Conservation (phyloP, 805 yeast genomes). For the Metschnikowia koreensis region DNA sequence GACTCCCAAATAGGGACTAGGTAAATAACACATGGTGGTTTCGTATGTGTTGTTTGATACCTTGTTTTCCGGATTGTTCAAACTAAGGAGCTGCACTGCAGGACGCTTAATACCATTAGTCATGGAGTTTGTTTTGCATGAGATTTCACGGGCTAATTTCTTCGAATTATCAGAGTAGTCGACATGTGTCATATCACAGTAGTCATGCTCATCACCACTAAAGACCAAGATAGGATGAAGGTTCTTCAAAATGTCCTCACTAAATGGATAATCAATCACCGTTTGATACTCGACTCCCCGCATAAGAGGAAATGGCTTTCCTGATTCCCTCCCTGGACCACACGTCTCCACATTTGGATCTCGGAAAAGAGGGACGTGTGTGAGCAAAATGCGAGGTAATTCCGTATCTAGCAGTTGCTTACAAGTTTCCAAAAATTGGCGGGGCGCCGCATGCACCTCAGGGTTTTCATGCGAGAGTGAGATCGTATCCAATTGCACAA, state of each 20-base stretch:
- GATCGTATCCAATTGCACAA: constrained; percentile 76
- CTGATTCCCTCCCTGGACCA: constrained; percentile 75
- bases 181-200: constrained; percentile 72
- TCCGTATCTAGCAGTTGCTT: constrained; percentile 24
- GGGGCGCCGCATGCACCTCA: constrained; percentile 49
- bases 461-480: constrained; percentile 61
- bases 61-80: constrained; percentile 44
- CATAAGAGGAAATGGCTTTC: constrained; percentile 59
- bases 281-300: constrained; percentile 89
- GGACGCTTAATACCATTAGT: constrained; percentile 87
- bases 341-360: constrained; percentile 61
- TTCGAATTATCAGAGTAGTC: constrained; percentile 23
- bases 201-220: constrained; percentile 97
- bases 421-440: constrained; percentile 46
- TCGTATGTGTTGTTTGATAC: constrained; percentile 10
- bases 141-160: constrained; percentile 61
- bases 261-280: constrained; percentile 58
- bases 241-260: constrained; percentile 55
- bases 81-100: constrained; percentile 78
- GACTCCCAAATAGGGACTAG: constrained; percentile 45
- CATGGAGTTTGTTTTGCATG: constrained; percentile 89
- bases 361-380: constrained; percentile 88
- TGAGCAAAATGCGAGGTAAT: constrained; percentile 64
- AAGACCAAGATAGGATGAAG: constrained; percentile 69
- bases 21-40: constrained; percentile 56